These are phyloP conservation scores for Isoetes engelmannii DNA, from an alignment of 83 land plant genomes.

Conservation along the genomic window DNA sequence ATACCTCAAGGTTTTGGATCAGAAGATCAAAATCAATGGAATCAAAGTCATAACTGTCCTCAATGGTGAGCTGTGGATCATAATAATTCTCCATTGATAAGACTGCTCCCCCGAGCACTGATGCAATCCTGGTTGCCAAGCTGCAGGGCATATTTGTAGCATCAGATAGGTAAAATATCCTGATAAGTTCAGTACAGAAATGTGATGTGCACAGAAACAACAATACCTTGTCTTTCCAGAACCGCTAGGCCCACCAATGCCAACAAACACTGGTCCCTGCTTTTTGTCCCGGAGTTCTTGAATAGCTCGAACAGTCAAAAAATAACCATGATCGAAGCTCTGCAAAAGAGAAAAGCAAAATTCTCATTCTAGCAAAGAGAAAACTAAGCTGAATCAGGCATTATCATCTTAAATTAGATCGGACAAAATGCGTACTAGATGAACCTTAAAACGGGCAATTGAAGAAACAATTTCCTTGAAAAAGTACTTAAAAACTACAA, in stretches of 20 bases:
- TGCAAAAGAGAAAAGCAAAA: conserved; percentile 16
- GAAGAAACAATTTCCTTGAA: background rate
- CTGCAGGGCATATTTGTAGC: conserved; percentile 28
- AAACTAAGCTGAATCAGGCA: no score
- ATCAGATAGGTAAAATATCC: conserved; percentile 9
- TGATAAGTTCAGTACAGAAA: background rate
- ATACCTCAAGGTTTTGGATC: conserved; percentile 72
- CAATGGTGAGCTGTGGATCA: conserved; percentile 45
- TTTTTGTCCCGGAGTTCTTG: conserved; percentile 98
- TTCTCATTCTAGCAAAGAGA: no score
- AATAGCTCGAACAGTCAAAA: conserved; percentile 80
- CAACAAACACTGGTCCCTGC: conserved; percentile 71
- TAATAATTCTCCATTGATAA: conserved; percentile 93
- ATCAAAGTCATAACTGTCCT: conserved; percentile 80
- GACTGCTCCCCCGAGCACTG: conserved; percentile 77
- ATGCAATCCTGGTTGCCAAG: conserved; percentile 87
- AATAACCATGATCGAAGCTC: conserved; percentile 93
- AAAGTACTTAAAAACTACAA: background rate
- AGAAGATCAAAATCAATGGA: conserved; percentile 72
- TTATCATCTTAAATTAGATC: no score
- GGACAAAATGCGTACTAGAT: no score
- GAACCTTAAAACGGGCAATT: no score
- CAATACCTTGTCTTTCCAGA: conserved; percentile 92
- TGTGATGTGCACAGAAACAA: background rate
- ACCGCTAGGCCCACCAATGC: conserved; percentile 97